Base-by-base conservation (phyloP, 192 early-diverging fungal species). In the Rhizophlyctis rosea region DNA sequence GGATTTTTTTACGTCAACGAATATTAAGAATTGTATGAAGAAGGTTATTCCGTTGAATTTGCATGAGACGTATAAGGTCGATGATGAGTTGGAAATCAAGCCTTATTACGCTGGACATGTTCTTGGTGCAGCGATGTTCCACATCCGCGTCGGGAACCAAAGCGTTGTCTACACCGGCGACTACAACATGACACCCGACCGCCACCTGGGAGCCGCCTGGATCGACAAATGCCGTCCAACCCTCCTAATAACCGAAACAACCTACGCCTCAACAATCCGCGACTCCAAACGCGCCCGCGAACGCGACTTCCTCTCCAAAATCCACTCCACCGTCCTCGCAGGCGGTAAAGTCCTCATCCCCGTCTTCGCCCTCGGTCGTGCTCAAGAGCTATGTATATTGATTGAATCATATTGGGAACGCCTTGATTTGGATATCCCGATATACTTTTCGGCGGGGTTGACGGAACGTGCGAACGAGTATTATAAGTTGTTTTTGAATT, bases 31-130 rank as follows among this genome's bases (percentile, higher is more conserved):
- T 63, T 97, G 92, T 72, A 91, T 98, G 90, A 88, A 88, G 44
- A 99, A 98, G 70, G 95, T 99, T 23, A 88, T 89, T 0, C 79
- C 92, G 4, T 81, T 96, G 14, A 85, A 93, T 54, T 73, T 98
- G 39, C 87, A 92, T 68, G 86, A 96, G 63, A 91, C 87, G 4
- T 88, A 93, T 60, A 85, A 92, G 64, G 91, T 93, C 23, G 92
- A 94, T 68, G 86, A 87, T 27, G 90, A 96, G 51, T 85, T 96
- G 61, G 87, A 90, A 58, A 93, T 99, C 61, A 95, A 93, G 1
- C 86, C 88, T 9, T 99, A 90, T 73, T 96, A 99, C 70, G 97
- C 97, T 13, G 97, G 97, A 18, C 97, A 99, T 62, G 97, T 99
- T 2, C 82, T 99, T 31, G 97, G 97, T 2, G 97, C 97, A 0